Conservation (phyloP, 2,329 filamentous ascomycete species). For the Pseudogymnoascus sp. region DNA sequence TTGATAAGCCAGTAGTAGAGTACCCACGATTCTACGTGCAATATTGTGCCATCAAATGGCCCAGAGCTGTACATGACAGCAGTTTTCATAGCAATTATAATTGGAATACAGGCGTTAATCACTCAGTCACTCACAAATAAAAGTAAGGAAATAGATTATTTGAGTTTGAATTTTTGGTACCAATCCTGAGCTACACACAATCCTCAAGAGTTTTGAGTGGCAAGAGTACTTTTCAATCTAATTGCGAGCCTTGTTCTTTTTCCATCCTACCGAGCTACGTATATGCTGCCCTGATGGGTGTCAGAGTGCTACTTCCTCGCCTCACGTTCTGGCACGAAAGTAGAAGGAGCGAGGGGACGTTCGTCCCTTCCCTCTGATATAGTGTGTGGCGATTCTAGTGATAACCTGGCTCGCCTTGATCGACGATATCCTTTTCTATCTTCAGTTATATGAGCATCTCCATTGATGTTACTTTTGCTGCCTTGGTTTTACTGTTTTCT, state of each 20-base stretch:
- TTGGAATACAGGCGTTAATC: background rate
- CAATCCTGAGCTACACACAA: background rate
- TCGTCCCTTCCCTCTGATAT: background rate
- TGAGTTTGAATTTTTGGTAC: background rate
- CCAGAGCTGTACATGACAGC: background rate
- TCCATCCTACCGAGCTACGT: background rate
- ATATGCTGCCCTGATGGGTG: background rate
- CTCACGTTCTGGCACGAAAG: background rate
- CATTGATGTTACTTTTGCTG: background rate
- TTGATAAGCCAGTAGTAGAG: background rate
- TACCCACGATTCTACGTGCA: background rate
- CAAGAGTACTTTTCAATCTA: background rate
- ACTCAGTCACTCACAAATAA: background rate
- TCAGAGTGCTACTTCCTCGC: background rate
- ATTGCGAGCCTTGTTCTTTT: background rate
- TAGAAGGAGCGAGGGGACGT: background rate
- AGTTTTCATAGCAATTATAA: background rate
- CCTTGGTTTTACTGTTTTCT: background rate
- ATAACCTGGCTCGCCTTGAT: background rate
- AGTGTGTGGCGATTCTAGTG: too few species aligned
- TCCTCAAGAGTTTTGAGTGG: background rate
- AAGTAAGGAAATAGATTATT: background rate
- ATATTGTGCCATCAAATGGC: background rate
- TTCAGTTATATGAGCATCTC: conserved; percentile 4
- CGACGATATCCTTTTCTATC: background rate